Evolutionary conservation across 495 filamentous ascomycete species (phyloP).

Genomic region (Penicillium riverlandense): DNA sequence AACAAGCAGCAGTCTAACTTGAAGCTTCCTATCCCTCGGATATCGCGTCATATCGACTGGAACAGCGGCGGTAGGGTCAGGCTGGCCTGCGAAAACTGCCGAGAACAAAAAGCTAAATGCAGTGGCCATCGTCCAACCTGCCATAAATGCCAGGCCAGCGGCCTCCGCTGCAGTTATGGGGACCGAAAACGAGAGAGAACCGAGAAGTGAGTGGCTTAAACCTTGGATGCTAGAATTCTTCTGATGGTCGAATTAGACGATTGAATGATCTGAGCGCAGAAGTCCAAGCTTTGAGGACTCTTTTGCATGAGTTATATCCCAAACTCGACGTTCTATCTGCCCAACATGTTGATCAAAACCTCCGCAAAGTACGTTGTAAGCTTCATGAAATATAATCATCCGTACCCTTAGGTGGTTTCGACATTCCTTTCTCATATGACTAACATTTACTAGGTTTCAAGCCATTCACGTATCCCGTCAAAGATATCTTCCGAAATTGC

Average conservation of each 20-base stretch:
- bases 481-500: too few species aligned
- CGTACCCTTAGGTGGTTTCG: neutral
- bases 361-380: constrained; percentile 5
- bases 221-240: neutral
- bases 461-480: too few species aligned
- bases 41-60: too few species aligned
- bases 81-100: neutral
- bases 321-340: constrained; percentile 19
- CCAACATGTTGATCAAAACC: constrained; percentile 19
- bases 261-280: constrained; percentile 19
- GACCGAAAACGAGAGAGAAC: neutral
- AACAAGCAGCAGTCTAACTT: too few species aligned
- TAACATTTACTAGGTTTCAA: constrained; percentile 1
- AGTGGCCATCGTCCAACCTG: neutral
- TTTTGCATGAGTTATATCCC: constrained; percentile 24
- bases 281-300: constrained; percentile 20
- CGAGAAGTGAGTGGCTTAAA: neutral
- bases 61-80: too few species aligned
- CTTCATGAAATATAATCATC: neutral
- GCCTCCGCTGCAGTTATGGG: neutral
- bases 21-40: too few species aligned
- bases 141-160: neutral
- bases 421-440: neutral
- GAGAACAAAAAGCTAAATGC: neutral
- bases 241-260: neutral